phyloP scores from a whole-genome alignment of 78 protist genomes.

The Dictyostelium brefeldianum region DNA sequence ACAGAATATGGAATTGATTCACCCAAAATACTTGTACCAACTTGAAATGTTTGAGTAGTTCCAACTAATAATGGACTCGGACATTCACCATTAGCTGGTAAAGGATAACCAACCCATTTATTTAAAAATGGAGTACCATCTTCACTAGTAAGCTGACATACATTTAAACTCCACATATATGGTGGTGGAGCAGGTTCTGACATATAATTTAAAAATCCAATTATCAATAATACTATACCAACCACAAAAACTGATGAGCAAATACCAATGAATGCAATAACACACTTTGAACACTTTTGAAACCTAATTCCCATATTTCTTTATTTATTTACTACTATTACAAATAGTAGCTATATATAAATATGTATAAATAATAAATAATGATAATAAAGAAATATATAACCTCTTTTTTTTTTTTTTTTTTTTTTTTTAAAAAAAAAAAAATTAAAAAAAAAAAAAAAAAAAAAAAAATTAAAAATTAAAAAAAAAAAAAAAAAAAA shows the following conservation, averaged over 20 bases:
- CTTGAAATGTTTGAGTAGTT: neutral
- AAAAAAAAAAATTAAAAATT: too few species aligned
- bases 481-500: too few species aligned
- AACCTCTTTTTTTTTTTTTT: too few species aligned
- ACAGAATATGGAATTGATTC: conserved; percentile 41
- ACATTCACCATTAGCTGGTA: neutral
- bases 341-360: too few species aligned
- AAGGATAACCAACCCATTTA: conserved; percentile 17
- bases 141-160: neutral
- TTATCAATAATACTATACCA: conserved; percentile 31
- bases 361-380: too few species aligned
- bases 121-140: neutral
- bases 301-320: neutral
- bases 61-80: neutral
- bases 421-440: too few species aligned
- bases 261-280: neutral
- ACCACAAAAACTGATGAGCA: conserved; percentile 22
- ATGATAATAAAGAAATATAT: too few species aligned
- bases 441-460: too few species aligned
- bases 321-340: neutral
- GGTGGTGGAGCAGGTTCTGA: conserved; percentile 73
- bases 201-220: conserved; percentile 23
- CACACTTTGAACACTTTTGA: conserved; percentile 32
- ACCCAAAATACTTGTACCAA: conserved; percentile 8
- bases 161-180: conserved; percentile 24